Conservation (phyloP, 306 rosid species). For the Sphenostylis stenocarpa region DNA sequence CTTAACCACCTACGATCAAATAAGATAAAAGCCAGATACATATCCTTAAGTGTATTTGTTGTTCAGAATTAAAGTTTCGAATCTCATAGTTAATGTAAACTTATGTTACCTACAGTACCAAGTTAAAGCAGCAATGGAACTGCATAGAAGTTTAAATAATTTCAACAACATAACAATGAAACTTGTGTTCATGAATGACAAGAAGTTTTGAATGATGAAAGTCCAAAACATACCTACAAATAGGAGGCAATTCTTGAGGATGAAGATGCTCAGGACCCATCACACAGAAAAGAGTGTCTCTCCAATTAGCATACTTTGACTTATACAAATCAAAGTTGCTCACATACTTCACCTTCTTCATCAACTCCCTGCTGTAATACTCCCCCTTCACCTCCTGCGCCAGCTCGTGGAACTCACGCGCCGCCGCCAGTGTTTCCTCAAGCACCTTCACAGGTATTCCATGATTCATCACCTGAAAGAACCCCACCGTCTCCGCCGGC, state of each 20-base stretch:
- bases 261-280: conserved; percentile 47
- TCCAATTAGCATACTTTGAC: conserved; percentile 52
- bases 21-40: too few relatives aligned
- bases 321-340: conserved; percentile 51
- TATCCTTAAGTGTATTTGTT: too few relatives aligned
- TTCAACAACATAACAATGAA: background rate
- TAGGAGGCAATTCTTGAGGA: conserved; percentile 34
- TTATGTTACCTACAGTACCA: background rate
- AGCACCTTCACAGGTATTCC: conserved; percentile 33
- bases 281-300: conserved; percentile 45
- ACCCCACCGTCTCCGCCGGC: conserved; percentile 42
- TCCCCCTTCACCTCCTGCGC: conserved; percentile 39
- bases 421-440: conserved; percentile 39
- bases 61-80: too few relatives aligned
- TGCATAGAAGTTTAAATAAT: background rate
- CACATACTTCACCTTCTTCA: conserved; percentile 42
- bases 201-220: background rate
- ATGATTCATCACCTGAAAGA: conserved; percentile 58
- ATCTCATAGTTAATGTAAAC: background rate
- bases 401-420: conserved; percentile 50
- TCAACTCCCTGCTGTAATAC: conserved; percentile 36
- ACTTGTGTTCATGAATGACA: background rate
- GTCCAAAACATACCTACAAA: conserved; percentile 15
- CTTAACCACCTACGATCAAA: too few relatives aligned
- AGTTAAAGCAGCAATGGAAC: background rate